A percentile compares a stretch with the other conserved stretches of the same genome.
These are phyloP conservation scores for Prunus persica DNA, from an alignment of 306 rosid species.

Conservation along the genomic window Prunus_persica_NCBIv2 NC_034016.1:1914001-1914500, in stretches of 20 bases:
- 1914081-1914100: too few species aligned
- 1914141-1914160: slow-evolving; percentile 15
- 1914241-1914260: slow-evolving; percentile 64
- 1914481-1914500: slow-evolving; percentile 63
- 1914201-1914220: slow-evolving; percentile 55
- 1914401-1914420: background rate
- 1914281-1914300: background rate
- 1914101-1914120: too few species aligned
- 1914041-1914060: too few species aligned
- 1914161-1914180: slow-evolving; percentile 39
- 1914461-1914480: slow-evolving; percentile 51
- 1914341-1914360: too few species aligned
- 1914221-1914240: slow-evolving; percentile 44
- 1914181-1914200: slow-evolving; percentile 39
- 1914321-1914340: too few species aligned
- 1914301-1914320: background rate
- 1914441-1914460: slow-evolving; percentile 51
- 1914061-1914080: too few species aligned
- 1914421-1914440: slow-evolving; percentile 46
- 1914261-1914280: slow-evolving; percentile 50
- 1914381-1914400: background rate
- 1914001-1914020: too few species aligned
- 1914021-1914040: too few species aligned
- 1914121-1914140: too few species aligned
- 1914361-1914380: background rate